phyloP scores from a whole-genome alignment of 495 filamentous ascomycete species.

The Peziza echinospora region DNA sequence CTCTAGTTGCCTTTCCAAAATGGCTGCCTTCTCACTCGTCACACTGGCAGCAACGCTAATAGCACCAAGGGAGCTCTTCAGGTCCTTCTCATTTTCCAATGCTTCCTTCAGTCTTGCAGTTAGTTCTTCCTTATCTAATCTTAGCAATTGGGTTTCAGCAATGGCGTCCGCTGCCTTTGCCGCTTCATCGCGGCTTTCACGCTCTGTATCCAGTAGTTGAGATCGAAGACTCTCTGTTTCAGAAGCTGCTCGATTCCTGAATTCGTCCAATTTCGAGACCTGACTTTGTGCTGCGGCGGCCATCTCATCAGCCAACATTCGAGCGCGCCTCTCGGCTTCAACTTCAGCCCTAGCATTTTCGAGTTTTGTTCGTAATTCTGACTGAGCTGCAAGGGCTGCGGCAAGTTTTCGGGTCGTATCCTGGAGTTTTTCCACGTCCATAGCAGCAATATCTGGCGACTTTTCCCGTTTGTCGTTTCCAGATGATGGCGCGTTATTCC shows the following conservation, averaged over 20 bases:
- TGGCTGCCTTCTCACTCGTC: conserved; percentile 46
- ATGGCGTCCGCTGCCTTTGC: conserved; percentile 53
- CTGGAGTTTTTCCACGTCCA: conserved; percentile 21
- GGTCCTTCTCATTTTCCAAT: conserved; percentile 41
- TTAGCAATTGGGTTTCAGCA: conserved; percentile 46
- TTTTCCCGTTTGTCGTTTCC: too few species aligned
- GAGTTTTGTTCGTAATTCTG: conserved; percentile 48
- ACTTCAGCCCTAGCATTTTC: conserved; percentile 46
- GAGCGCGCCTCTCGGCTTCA: conserved; percentile 54
- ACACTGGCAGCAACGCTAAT: conserved; percentile 61
- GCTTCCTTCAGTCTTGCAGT: conserved; percentile 46
- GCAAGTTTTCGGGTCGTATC: conserved; percentile 73
- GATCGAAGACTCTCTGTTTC: conserved; percentile 69
- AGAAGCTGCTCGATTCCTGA: conserved; percentile 54
- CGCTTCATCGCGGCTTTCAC: conserved; percentile 54
- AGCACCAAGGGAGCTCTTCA: conserved; percentile 46
- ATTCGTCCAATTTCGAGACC: conserved; percentile 58
- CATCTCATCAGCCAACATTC: conserved; percentile 73
- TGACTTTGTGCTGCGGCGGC: conserved; percentile 61
- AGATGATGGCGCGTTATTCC: conserved; percentile 6
- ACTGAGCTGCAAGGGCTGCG: conserved; percentile 50
- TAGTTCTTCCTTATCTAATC: conserved; percentile 67
- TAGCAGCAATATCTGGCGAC: conserved; percentile 12
- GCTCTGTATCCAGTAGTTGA: conserved; percentile 58
- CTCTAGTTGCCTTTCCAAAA: conserved; percentile 63